Conservation (phyloP, 148 eudicot species). For the Hydrangea macrophylla region DNA sequence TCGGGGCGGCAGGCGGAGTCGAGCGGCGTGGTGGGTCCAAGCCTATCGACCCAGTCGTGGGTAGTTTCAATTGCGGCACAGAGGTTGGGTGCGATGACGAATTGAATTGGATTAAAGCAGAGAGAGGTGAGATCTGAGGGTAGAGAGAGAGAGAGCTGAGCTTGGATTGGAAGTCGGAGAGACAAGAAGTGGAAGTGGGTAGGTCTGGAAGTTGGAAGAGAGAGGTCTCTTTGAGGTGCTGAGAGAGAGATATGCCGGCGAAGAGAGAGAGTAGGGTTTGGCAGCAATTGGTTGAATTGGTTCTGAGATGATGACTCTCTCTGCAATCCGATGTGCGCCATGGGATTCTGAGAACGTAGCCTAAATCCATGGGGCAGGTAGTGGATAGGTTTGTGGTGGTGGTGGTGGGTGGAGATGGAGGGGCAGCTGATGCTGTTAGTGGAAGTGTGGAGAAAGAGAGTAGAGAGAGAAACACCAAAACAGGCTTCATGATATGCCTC, state of each 20-base stretch:
- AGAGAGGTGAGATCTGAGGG: slow-evolving; percentile 38
- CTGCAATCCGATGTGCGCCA: slow-evolving; percentile 52
- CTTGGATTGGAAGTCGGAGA: slow-evolving; percentile 47
- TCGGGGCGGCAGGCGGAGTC: slow-evolving; percentile 46
- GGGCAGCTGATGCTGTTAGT: neutral
- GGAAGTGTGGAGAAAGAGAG: slow-evolving; percentile 6
- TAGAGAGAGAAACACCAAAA: neutral
- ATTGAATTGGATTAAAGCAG: slow-evolving; percentile 58
- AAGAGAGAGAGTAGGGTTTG: slow-evolving; percentile 62
- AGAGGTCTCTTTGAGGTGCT: slow-evolving; percentile 43
- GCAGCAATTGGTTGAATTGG: slow-evolving; percentile 39
- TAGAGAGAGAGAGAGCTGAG: slow-evolving; percentile 43
- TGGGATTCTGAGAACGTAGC: slow-evolving; percentile 37
- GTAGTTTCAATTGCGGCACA: slow-evolving; percentile 60
- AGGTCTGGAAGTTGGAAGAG: slow-evolving; percentile 48
- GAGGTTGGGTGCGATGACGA: slow-evolving; percentile 36
- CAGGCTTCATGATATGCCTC: neutral
- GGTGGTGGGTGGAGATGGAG: neutral
- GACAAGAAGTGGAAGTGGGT: slow-evolving; percentile 51
- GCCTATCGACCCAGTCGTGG: slow-evolving; percentile 40
- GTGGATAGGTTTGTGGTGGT: slow-evolving; percentile 5
- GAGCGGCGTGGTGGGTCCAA: slow-evolving; percentile 39
- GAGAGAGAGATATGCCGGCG: slow-evolving; percentile 52
- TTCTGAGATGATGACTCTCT: neutral
- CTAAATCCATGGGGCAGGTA: slow-evolving; percentile 59